Conservation (phyloP, 2,329 filamentous ascomycete species). For the Trichoderma oligosporum region DNA sequence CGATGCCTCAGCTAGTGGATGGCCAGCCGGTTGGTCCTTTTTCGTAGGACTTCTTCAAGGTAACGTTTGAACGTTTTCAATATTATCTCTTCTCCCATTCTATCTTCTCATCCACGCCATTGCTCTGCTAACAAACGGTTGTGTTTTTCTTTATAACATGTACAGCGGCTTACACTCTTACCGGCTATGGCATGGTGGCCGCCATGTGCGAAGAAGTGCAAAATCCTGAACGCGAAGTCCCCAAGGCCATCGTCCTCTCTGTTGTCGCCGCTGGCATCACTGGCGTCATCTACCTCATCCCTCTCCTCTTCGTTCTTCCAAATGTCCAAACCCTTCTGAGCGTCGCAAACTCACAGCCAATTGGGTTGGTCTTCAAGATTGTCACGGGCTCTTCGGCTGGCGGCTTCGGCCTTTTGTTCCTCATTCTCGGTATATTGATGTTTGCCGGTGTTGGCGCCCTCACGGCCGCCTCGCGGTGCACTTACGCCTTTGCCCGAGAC, state of each 20-base stretch:
- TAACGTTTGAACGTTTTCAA: conserved; percentile 25
- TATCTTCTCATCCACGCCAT: background rate
- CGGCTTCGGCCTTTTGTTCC: conserved; percentile 70
- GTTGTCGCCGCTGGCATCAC: conserved; percentile 63
- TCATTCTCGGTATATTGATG: conserved; percentile 72
- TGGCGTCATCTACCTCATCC: conserved; percentile 62
- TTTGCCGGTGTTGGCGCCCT: conserved; percentile 73
- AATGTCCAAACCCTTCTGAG: conserved; percentile 59
- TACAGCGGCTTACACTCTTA: conserved; percentile 39
- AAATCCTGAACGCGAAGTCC: conserved; percentile 57
- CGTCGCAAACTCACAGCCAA: conserved; percentile 70
- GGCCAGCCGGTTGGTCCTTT: conserved; percentile 63
- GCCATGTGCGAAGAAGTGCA: conserved; percentile 61
- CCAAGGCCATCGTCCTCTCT: conserved; percentile 64
- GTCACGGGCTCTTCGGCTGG: conserved; percentile 69
- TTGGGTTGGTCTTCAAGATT: conserved; percentile 70
- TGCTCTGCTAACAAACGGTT: background rate
- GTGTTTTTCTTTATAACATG: conserved; percentile 37
- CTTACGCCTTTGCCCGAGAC: conserved; percentile 72
- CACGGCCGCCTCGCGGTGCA: conserved; percentile 70
- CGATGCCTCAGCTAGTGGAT: conserved; percentile 64
- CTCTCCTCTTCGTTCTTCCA: conserved; percentile 72
- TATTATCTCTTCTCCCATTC: background rate
- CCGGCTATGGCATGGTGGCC: conserved; percentile 51
- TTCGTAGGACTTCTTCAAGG: conserved; percentile 52